Evolutionary conservation across 345 rosid species (phyloP).

Genomic region (Murraya paniculata): DNA sequence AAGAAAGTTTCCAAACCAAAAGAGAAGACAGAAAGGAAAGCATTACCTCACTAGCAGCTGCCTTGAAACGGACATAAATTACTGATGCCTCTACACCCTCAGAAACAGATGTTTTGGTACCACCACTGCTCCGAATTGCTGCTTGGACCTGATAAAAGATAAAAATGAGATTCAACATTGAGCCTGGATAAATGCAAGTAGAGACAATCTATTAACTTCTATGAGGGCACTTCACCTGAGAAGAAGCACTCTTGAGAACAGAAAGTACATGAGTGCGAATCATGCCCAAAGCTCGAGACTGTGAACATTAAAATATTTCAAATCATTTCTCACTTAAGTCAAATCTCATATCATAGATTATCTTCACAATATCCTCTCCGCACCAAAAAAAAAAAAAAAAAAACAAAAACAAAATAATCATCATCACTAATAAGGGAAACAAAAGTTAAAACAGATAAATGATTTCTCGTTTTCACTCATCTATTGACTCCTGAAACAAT

Average conservation of each 20-base stretch:
- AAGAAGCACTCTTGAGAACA: conserved; percentile 80
- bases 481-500: not conserved
- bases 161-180: conserved; percentile 18
- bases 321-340: not conserved
- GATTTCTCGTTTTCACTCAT: too few species aligned
- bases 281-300: conserved; percentile 97
- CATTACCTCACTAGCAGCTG: conserved; percentile 90
- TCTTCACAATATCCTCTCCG: not conserved
- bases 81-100: conserved; percentile 98
- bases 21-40: conserved; percentile 8
- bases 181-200: conserved; percentile 12
- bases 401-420: not conserved
- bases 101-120: conserved; percentile 65
- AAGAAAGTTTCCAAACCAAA: conserved; percentile 8
- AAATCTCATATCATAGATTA: not conserved
- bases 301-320: conserved; percentile 26
- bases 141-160: conserved; percentile 64
- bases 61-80: conserved; percentile 93
- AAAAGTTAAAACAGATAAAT: too few species aligned
- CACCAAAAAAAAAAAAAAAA: not conserved
- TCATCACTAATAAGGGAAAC: not conserved
- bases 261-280: conserved; percentile 87
- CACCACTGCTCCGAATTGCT: conserved; percentile 68
- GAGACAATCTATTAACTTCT: conserved; percentile 2
- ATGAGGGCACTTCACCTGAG: conserved; percentile 52